Conservation (phyloP, 352 stramenopile species). For the Globisporangium barbulae region DNA sequence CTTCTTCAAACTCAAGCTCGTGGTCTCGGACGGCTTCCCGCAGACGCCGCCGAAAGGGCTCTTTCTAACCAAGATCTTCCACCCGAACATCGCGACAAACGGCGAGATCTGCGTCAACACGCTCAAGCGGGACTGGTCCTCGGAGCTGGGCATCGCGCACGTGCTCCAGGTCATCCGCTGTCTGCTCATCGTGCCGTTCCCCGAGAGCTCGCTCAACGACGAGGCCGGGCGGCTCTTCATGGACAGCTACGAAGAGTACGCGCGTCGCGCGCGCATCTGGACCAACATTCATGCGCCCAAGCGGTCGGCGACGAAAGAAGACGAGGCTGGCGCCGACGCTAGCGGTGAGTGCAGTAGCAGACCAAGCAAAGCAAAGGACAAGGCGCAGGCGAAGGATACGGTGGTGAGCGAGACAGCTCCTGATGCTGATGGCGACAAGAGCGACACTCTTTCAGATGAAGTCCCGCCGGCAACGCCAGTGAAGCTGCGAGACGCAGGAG, state of each 20-base stretch:
- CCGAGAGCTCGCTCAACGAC: slow-evolving; percentile 98
- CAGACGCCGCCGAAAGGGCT: slow-evolving; percentile 86
- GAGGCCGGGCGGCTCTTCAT: slow-evolving; percentile 99
- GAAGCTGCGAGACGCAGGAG: background rate
- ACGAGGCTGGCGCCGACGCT: slow-evolving; percentile 3
- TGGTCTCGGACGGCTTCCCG: slow-evolving; percentile 87
- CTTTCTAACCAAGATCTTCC: slow-evolving; percentile 99
- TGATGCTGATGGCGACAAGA: background rate
- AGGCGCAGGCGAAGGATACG: background rate
- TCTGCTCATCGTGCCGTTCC: slow-evolving; percentile 99
- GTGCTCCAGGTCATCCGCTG: slow-evolving; percentile 98
- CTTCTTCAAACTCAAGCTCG: slow-evolving; percentile 96
- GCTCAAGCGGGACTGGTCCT: slow-evolving; percentile 98
- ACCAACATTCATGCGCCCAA: slow-evolving; percentile 89
- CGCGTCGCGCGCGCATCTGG: slow-evolving; percentile 84
- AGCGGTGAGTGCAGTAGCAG: background rate
- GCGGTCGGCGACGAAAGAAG: slow-evolving; percentile 17
- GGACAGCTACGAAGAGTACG: slow-evolving; percentile 98
- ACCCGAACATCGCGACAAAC: slow-evolving; percentile 97
- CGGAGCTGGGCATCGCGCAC: slow-evolving; percentile 93
- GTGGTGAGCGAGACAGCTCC: background rate
- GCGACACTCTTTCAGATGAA: background rate
- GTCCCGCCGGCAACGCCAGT: slow-evolving; percentile 5
- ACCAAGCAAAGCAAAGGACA: slow-evolving; percentile 7
- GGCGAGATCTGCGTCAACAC: slow-evolving; percentile 99